Evolutionary conservation across 352 stramenopile species (phyloP), one percentile per base, ranked within the genome.

Genomic region (Globisporangium canariense): DNA sequence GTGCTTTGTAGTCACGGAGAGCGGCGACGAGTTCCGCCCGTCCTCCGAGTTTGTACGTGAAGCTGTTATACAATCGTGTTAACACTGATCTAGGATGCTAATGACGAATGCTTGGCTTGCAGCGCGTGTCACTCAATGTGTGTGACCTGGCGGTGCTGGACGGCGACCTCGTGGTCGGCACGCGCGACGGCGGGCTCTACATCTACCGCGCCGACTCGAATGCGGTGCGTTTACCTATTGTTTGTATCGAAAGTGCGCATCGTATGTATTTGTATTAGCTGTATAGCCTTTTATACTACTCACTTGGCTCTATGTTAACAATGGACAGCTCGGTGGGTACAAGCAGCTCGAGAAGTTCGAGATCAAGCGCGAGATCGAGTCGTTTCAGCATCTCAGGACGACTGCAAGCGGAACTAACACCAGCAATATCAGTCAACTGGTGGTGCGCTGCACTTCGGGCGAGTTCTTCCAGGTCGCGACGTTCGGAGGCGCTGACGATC

Each of bases 41-140:
- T 76, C 68, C 14, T 76, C 73, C 0, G 80, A 91, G 52, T 90
- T 94, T 77, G 86, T 94, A 62, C 62, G 81, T 55, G 14, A 16
- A 9, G 7, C 5, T 40, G 22, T 25, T 16, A 40, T 5, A 6
- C 18, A n/a, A 55, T 40, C 14, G 2, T 14, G 3, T 14, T 16
- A 14, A 10, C 36, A 11, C 36, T 41, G 9, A 41, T 41, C 36
- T 14, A 14, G 36, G 16, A 45, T 10, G n/a, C n/a, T 20, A 56
- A n/a, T 60, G 28, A 40, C 14, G 34, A 22, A 45, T 34, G 22
- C 3, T 45, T 10, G 22, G 9, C 3, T 40, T 25, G 22, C 47
- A 94, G 86, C 73, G 71, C 47, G 78, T 90, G 22, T 75, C 77
- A 5, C 66, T 92, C 2, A 94, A 93, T 71, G 78, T 90, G 32